Evolutionary conservation across 257 asterid genomes (phyloP), one percentile per base, ranked within the genome.

Genomic region (Ajuga chamaepitys): DNA sequence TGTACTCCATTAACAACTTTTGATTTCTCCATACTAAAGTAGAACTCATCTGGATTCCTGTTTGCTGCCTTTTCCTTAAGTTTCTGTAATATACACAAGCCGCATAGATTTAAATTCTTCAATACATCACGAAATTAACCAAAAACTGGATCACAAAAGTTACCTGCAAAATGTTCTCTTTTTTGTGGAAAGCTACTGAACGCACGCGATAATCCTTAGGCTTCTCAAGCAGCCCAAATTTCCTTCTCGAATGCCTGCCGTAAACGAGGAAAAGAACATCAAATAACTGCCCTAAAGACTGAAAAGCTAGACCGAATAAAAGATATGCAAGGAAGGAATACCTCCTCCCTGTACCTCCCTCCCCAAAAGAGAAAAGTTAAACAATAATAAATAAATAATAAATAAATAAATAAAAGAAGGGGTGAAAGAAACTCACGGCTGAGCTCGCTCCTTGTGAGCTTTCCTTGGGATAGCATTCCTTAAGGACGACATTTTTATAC

Each of bases 371-470:
- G n/a, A n/a, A n/a, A n/a, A n/a, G n/a, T n/a, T n/a, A n/a, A n/a
- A n/a, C n/a, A n/a, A n/a, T n/a, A n/a, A n/a, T n/a, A n/a, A n/a
- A n/a, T n/a, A n/a, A n/a, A n/a, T n/a, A n/a, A n/a, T n/a, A n/a
- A n/a, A n/a, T n/a, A n/a, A n/a, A n/a, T n/a, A n/a, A n/a, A n/a
- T n/a, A 62, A 34, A 4, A 25, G 7, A 28, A 32, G 3, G 9
- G 44, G n/a, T 38, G 14, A 47, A 28, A 22, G 22, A 9, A 28
- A 72, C 98, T 83, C 68, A 91, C 98, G 95, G 98, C 74, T 88
- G 96, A 16, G 95, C 70, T 0, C 98, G 95, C 77, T 88, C 98
- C 80, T 85, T 91, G 81, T 91, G 96, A 79, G 92, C 95, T 73
- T 56, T 81, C 59, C 95, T 76, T 0, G 96, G 92, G 45, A 88